Conservation (phyloP, 2,329 filamentous ascomycete species). For the Phialocephala sp. region DNA sequence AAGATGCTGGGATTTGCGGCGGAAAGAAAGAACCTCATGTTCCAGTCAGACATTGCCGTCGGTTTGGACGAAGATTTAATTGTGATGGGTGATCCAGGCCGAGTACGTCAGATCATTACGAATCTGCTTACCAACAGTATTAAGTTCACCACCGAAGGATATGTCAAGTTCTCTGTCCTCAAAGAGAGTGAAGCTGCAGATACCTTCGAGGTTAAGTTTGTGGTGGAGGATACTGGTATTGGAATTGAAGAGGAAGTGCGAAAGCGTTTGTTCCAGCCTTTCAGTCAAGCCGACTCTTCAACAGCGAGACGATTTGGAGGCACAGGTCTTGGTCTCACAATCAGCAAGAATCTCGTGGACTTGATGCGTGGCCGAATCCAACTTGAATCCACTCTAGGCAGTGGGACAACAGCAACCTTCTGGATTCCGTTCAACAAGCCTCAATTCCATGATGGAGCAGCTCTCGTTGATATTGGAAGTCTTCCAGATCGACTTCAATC, state of each 20-base stretch:
- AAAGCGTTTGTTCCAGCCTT: slow-evolving; percentile 76
- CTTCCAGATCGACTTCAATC: slow-evolving; percentile 72
- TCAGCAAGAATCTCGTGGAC: slow-evolving; percentile 80
- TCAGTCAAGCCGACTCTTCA: slow-evolving; percentile 81
- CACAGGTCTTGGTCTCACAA: slow-evolving; percentile 78
- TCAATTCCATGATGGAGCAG: slow-evolving; percentile 54
- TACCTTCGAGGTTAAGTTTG: slow-evolving; percentile 71
- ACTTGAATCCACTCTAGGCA: slow-evolving; percentile 68
- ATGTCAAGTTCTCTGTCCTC: slow-evolving; percentile 68
- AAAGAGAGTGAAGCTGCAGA: slow-evolving; percentile 69
- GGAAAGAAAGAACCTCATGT: slow-evolving; percentile 77
- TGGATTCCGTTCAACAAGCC: slow-evolving; percentile 79
- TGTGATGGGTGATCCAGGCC: slow-evolving; percentile 85
- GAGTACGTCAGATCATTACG: slow-evolving; percentile 82
- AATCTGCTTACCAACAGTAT: slow-evolving; percentile 80
- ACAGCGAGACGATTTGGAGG: slow-evolving; percentile 81
- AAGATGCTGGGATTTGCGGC: slow-evolving; percentile 90
- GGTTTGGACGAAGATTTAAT: slow-evolving; percentile 70
- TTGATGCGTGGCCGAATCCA: slow-evolving; percentile 80
- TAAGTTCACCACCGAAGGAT: slow-evolving; percentile 74
- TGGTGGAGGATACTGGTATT: slow-evolving; percentile 79
- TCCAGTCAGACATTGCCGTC: slow-evolving; percentile 65
- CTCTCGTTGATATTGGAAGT: slow-evolving; percentile 64
- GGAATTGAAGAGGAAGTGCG: slow-evolving; percentile 80
- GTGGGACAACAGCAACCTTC: slow-evolving; percentile 76